Percentiles rank a stretch among this genome's conserved stretches.
These are phyloP conservation scores for Kwoniella europaea DNA, from an alignment of 768 basidiomycete species.

Conservation along the genomic window DNA sequence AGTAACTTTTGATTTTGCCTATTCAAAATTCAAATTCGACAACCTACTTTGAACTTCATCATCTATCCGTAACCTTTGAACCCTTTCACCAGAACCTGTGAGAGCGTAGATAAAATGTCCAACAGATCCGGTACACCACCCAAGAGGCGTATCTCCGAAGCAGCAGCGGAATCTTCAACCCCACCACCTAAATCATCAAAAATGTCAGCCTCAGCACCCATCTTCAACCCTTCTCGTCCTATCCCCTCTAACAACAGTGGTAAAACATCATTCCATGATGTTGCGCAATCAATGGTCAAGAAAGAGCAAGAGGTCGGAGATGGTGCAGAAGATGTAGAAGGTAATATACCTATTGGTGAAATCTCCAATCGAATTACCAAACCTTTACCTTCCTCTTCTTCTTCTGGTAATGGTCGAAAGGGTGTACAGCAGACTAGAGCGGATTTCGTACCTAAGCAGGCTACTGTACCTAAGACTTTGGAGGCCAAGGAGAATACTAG, in stretches of 20 bases:
- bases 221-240: slow-evolving; percentile 44
- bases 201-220: slow-evolving; percentile 51
- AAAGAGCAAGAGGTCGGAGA: slow-evolving; percentile 6
- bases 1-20: too few relatives aligned
- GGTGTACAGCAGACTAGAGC: slow-evolving; percentile 15
- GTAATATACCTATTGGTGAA: slow-evolving; percentile 15
- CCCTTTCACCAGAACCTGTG: not conserved
- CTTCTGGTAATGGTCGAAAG: slow-evolving; percentile 12
- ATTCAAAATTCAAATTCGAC: not conserved
- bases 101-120: slow-evolving; percentile 12
- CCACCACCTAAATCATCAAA: slow-evolving; percentile 41
- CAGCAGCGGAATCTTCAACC: not conserved
- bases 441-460: slow-evolving; percentile 71
- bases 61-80: not conserved
- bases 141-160: slow-evolving; percentile 34
- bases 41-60: not conserved
- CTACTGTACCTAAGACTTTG: slow-evolving; percentile 67
- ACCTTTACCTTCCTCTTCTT: slow-evolving; percentile 43
- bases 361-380: slow-evolving; percentile 37
- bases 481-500: slow-evolving; percentile 63
- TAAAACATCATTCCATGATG: slow-evolving; percentile 21
- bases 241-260: slow-evolving; percentile 7
- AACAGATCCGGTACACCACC: slow-evolving; percentile 33
- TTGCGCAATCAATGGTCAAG: slow-evolving; percentile 7
- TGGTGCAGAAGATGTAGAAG: slow-evolving; percentile 21